Evolutionary conservation across 1,284 basidiomycete genomes (phyloP), one percentile per base, ranked within the genome.

Genomic region (Cutaneotrichosporon dermatis): DNA sequence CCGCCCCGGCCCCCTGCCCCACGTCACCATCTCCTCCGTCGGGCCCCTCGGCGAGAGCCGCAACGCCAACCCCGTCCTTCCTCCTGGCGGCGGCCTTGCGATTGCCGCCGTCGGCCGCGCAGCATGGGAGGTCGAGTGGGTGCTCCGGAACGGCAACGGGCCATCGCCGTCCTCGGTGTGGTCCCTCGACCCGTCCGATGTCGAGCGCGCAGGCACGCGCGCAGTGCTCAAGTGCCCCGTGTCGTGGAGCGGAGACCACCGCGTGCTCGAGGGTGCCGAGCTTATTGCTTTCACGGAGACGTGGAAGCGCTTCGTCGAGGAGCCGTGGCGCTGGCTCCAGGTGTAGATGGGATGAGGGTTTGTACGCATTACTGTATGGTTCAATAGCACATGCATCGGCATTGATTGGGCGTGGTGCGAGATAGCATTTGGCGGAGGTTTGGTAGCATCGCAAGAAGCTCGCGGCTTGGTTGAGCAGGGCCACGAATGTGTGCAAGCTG

Each of bases 191-290:
- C 66, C 67, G 34, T 51, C 61, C 37, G 63, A 69, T 43, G 88
- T 86, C 0, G 82, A 85, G 68, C 77, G 83, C 60, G 74, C 66
- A 9, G 72, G 71, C 10, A 68, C 72, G 37, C 66, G 67, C 56
- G 76, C 79, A 37, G 82, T 90, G 66, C 76, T 94, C 61, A 86
- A 86, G 77, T 79, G 91, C 51, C 84, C 85, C 25, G 83, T 92
- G 3, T 89, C 88, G 61, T 94, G 91, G 88, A 87, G 86, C 66
- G 93, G 88, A 36, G 93, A 96, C 74, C 93, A 96, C 80, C 80
- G 93, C 15, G 86, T 95, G 65, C 67, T 76, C 7, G 92, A 96
- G 74, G 93, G 93, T 5, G 92, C 92, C 0, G 93, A 96, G 79
- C 76, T 96, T 61, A 92, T 92, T 48, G 87, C 88, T 57, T 91